Conservation (phyloP, 2,329 filamentous ascomycete genomes). For the Pleoardoris graminearum region DNA sequence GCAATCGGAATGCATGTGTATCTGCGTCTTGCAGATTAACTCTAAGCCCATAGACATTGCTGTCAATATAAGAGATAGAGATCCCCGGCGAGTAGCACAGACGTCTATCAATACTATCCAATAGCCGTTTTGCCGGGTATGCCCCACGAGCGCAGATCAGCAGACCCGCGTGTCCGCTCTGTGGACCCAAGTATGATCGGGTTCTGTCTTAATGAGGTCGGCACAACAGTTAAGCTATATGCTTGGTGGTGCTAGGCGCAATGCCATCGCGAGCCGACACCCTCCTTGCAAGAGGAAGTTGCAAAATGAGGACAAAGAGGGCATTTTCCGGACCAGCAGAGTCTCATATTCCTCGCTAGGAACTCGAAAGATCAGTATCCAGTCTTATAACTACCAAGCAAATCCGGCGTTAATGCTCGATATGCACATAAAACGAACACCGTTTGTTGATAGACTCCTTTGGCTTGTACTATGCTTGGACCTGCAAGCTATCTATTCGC, state of each 20-base stretch:
- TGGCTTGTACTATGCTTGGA: too few species aligned
- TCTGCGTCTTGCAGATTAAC: background rate
- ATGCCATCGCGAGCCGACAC: background rate
- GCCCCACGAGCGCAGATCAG: background rate
- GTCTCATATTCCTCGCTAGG: too few species aligned
- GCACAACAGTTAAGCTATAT: background rate
- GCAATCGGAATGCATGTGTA: background rate
- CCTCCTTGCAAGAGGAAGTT: too few species aligned
- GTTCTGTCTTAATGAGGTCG: background rate
- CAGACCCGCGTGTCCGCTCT: background rate
- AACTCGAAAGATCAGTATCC: too few species aligned
- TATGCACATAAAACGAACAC: too few species aligned
- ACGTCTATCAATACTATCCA: background rate
- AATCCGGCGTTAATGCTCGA: too few species aligned
- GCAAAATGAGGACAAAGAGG: too few species aligned
- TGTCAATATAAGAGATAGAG: background rate
- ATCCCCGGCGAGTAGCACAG: background rate
- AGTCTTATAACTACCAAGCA: too few species aligned
- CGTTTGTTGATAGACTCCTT: too few species aligned
- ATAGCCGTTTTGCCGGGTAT: slow-evolving; percentile 3
- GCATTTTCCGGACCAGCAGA: too few species aligned
- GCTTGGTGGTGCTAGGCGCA: background rate
- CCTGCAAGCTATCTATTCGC: too few species aligned
- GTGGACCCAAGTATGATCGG: background rate
- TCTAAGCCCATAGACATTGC: background rate